Base-by-base conservation (phyloP, 345 rosid species). In the Arabis hirsuta region DNA sequence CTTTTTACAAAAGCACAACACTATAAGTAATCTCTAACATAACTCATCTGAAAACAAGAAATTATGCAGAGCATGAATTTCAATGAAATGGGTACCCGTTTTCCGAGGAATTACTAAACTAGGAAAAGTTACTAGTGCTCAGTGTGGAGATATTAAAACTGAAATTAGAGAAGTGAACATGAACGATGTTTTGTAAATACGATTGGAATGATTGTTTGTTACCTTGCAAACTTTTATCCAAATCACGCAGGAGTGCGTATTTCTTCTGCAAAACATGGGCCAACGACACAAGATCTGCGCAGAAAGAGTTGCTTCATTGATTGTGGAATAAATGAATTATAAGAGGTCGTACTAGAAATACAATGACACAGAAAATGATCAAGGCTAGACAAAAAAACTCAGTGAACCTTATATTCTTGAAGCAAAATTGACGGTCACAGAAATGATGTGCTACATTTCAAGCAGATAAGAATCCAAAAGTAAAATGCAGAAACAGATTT, bases 161-260 rank as follows among this genome's bases (percentile, higher is more conserved):
- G 12, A 65, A 19, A 39, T 4, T 52, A 52, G 41, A 53, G 0
- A 41, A 39, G 36, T 2, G 32, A 12, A 45, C 13, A 34, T 32
- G 39, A 24, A 7, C 19, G 43, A 39, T 39, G 14, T 54, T 24
- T 41, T 7, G 32, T 39, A 9, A 7, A 55, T 22, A 72, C 22
- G 16, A 45, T 2, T 5, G 12, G 6, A 13, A 27, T 31, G 62
- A 22, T 31, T n/a, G 34, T 14, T 31, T 27, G 59, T 50, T 84
- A 91, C 99, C 99, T 81, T 89, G 96, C 79, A 95, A 84, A 68
- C 99, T 95, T 73, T 82, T 84, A 68, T 95, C 99, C 26, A 95
- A 91, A 73, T 91, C 96, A 52, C 88, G 93, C 42, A 95, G 68
- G 77, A 95, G 80, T 3, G 93, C 78, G 69, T 90, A 95, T 73